Evolutionary conservation across 805 yeast genomes (phyloP), one percentile per base, ranked within the genome.

Genomic region (Isabelozyma heimii): DNA sequence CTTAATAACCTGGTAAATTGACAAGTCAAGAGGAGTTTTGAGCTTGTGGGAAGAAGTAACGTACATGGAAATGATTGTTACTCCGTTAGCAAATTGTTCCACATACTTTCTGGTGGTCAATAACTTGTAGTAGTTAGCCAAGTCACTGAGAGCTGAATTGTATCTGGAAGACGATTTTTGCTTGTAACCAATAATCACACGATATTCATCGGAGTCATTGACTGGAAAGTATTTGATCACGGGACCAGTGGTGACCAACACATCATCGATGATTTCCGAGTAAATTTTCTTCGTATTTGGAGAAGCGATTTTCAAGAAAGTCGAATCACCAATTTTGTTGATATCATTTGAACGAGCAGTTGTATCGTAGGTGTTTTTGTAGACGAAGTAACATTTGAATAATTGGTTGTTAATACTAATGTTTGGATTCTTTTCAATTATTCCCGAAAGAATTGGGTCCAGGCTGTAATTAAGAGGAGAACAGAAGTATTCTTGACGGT

Each of bases 11-110:
- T 92, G 98, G 65, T 84, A 84, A 54, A 91, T 84, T 20, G 95
- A 84, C 60, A 87, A 77, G 59, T 90, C 92, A 49, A 83, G 76
- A 3, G 84, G 82, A 20, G 75, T 75, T 56, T 57, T 61, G 63
- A 60, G 68, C 54, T 79, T 84, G 33, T 80, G 73, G 17, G 73
- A 66, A 49, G 89, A 86, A 43, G 81, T 81, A 61, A 92, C 79
- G 69, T 94, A 94, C 76, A 91, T 80, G 37, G 97, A 91, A 60
- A 91, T 82, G 46, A 92, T 80, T 20, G 97, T 85, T 54, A 85
- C 80, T 46, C 96, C 97, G 63, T 91, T 90, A 56, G 91, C 77
- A 66, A 92, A 94, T 66, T 91, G 94, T 69, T 92, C 99, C 50
- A 94, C 91, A 65, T 91, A 94, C 72, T 91, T 91, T 67, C 97